A percentile compares a stretch with the other conserved stretches of the same genome.
Conservation (phyloP, 345 rosid species). For the Physaria fendleri region DNA sequence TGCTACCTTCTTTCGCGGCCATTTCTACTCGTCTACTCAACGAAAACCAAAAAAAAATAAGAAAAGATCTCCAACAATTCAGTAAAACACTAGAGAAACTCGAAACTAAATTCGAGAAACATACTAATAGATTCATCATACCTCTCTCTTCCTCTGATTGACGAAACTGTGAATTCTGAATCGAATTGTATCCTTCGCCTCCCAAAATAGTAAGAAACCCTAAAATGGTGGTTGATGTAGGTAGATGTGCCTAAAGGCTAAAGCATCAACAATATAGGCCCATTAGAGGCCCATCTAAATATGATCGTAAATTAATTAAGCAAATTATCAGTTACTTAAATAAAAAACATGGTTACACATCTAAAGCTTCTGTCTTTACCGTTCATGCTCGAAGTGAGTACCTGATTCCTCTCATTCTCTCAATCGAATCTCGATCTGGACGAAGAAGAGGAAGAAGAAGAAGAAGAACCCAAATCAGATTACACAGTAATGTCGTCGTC, state of each 20-base stretch:
- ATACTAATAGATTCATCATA: not conserved
- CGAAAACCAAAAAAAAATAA: not conserved
- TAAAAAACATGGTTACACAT: no score
- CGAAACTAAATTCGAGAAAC: not conserved
- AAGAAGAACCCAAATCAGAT: constrained; percentile 11
- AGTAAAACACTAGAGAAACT: constrained; percentile 3
- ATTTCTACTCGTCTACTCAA: constrained; percentile 32
- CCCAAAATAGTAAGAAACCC: constrained; percentile 17
- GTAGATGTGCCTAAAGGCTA: not conserved
- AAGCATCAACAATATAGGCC: not conserved
- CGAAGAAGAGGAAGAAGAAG: constrained; percentile 11
- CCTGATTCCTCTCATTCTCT: constrained; percentile 16
- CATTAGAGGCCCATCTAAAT: not conserved
- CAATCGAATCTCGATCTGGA: constrained; percentile 26
- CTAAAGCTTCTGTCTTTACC: constrained; percentile 6
- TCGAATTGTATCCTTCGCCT: constrained; percentile 15
- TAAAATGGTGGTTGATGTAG: not conserved
- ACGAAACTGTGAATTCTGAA: constrained; percentile 12
- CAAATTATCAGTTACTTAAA: no score
- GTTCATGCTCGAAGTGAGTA: constrained; percentile 22
- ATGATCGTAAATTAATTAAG: no score
- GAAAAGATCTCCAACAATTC: not conserved
- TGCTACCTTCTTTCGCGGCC: constrained; percentile 74
- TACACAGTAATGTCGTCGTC: constrained; percentile 24
- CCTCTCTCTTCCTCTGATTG: constrained; percentile 1